Percentiles rank a stretch among this genome's conserved stretches.
phyloP scores from a whole-genome alignment of 163 green algal genomes.

The Prototheca wickerhamii region DNA sequence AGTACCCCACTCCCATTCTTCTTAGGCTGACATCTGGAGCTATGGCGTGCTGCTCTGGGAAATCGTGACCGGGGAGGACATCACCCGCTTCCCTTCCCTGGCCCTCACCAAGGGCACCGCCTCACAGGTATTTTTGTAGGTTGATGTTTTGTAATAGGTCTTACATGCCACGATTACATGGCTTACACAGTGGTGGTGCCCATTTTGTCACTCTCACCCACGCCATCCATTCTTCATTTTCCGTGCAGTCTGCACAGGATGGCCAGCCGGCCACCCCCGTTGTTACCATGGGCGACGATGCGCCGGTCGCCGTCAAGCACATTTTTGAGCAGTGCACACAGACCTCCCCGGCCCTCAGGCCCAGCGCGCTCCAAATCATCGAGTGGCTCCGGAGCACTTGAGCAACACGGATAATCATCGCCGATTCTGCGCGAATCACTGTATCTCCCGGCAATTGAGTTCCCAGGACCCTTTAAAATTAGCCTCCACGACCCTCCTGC shows the following conservation, averaged over 20 bases:
- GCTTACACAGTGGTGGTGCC: conserved; percentile 1
- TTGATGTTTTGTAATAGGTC: too few species aligned
- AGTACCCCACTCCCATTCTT: not conserved
- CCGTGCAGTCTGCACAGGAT: not conserved
- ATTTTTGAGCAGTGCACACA: conserved; percentile 43
- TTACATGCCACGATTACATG: conserved; percentile 14
- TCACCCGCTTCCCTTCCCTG: conserved; percentile 53
- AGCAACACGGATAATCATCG: too few species aligned
- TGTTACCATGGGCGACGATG: conserved; percentile 17
- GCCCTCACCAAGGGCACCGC: conserved; percentile 35
- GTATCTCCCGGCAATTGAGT: too few species aligned
- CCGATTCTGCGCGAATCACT: too few species aligned
- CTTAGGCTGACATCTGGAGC: conserved; percentile 22
- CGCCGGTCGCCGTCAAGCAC: conserved; percentile 24
- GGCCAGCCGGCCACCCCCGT: not conserved
- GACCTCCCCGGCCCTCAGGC: conserved; percentile 38
- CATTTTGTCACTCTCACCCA: not conserved
- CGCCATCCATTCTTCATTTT: too few species aligned
- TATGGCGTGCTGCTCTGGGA: conserved; percentile 25
- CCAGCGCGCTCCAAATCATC: conserved; percentile 36
- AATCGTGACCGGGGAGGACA: conserved; percentile 33
- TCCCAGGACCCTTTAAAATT: too few species aligned
- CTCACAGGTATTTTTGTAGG: too few species aligned
- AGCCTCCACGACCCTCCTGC: too few species aligned
- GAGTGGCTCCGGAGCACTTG: conserved; percentile 49